phyloP scores from a whole-genome alignment of 768 basidiomycete species.

The Calocybe indica region DNA sequence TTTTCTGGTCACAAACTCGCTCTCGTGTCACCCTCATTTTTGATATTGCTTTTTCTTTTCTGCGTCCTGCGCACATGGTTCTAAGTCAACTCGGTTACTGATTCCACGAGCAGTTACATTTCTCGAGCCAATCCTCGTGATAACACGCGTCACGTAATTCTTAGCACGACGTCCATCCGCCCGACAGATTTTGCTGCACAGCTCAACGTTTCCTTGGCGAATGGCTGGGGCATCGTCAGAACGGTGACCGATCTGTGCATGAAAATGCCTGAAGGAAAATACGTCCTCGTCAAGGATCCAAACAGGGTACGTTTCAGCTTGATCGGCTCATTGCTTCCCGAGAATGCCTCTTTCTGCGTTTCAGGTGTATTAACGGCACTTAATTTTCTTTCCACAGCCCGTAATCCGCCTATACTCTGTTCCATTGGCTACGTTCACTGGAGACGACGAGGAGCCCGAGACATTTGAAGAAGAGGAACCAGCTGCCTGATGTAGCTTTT shows the following conservation, averaged over 20 bases:
- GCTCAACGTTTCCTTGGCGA: slow-evolving; percentile 89
- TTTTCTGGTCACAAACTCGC: background rate
- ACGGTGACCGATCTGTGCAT: slow-evolving; percentile 91
- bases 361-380: slow-evolving; percentile 5
- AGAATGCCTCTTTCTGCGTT: slow-evolving; percentile 4
- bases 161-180: slow-evolving; percentile 92
- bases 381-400: slow-evolving; percentile 48
- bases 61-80: slow-evolving; percentile 1
- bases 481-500: background rate
- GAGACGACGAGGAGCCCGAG: slow-evolving; percentile 63
- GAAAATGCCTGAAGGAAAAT: slow-evolving; percentile 98
- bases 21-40: slow-evolving; percentile 4
- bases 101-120: slow-evolving; percentile 61
- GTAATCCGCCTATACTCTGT: slow-evolving; percentile 92
- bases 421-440: slow-evolving; percentile 82
- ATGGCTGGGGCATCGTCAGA: slow-evolving; percentile 98
- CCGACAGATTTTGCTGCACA: slow-evolving; percentile 92
- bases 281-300: slow-evolving; percentile 94
- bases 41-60: background rate
- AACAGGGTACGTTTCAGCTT: slow-evolving; percentile 68
- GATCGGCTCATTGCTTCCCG: slow-evolving; percentile 1
- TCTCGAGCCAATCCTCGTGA: slow-evolving; percentile 93
- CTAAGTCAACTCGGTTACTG: slow-evolving; percentile 11
- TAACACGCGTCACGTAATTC: slow-evolving; percentile 90
- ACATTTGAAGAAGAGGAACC: slow-evolving; percentile 31